Conservation (phyloP, 805 yeast genomes). For the Kazachstania kunashirensis region DNA sequence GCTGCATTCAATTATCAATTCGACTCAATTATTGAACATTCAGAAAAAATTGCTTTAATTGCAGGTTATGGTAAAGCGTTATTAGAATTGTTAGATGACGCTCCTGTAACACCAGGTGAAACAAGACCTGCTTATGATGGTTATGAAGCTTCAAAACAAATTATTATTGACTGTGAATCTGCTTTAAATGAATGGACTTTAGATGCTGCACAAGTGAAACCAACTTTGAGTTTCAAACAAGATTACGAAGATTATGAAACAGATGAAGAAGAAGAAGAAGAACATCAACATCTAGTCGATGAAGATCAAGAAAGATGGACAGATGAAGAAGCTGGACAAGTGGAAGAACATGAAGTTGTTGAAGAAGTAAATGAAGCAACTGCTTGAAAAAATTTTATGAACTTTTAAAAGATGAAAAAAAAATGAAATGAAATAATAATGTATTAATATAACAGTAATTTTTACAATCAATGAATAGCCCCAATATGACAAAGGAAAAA, state of each 20-base stretch:
- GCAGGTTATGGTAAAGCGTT: constrained; percentile 87
- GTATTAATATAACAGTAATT: too few species aligned
- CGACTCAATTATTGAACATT: constrained; percentile 75
- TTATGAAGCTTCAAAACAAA: constrained; percentile 80
- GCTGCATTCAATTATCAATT: constrained; percentile 78
- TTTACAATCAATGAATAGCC: too few species aligned
- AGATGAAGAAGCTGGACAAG: constrained; percentile 7
- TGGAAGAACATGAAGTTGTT: constrained; percentile 1
- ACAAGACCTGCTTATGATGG: constrained; percentile 86
- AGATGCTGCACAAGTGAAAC: constrained; percentile 73
- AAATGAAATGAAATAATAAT: too few species aligned
- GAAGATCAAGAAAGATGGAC: constrained; percentile 12
- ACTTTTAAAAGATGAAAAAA: too few species aligned
- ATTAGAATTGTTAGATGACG: constrained; percentile 71
- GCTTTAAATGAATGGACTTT: constrained; percentile 79
- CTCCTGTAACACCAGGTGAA: constrained; percentile 87
- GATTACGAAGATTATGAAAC: constrained; percentile 42
- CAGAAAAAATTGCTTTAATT: constrained; percentile 77
- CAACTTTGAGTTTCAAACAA: constrained; percentile 60
- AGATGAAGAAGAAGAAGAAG: constrained; percentile 38
- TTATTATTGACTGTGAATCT: constrained; percentile 75
- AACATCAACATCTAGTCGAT: constrained; percentile 35
- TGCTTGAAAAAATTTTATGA: background rate
- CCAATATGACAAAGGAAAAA: too few species aligned
- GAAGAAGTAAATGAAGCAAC: constrained; percentile 1